Evolutionary conservation across 257 asterid species (phyloP), one percentile per base, ranked within the genome.

Genomic region (Prunella vulgaris): DNA sequence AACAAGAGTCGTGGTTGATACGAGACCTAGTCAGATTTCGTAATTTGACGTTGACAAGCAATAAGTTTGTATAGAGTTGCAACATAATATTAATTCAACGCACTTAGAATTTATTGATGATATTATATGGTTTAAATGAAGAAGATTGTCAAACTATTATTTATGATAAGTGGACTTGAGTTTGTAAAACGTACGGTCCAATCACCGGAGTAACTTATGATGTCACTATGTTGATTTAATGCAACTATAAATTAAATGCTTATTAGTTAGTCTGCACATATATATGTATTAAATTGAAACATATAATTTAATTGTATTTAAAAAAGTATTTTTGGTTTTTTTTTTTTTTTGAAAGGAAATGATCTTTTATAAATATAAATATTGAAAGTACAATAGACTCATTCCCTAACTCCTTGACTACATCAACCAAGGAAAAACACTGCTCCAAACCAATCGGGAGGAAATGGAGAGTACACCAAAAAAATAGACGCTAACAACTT

Each of bases 161-260:
- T 82, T 74, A 76, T 82, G 84, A 82, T 74, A 82, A 79, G 84
- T 74, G 62, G 86, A 76, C 72, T 76, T 42, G 6, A n/a, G 82
- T 66, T 66, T 64, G 21, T 37, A 18, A 66, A 76, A 82, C 25
- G 86, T 82, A 82, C 82, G 84, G 82, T 28, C 17, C 18, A 51
- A 22, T 53, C n/a, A n/a, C n/a, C n/a, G n/a, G n/a, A n/a, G n/a
- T n/a, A n/a, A n/a, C 22, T 37, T 35, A 35, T 70, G 59, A 68
- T 35, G 53, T 33, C n/a, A 32, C 4, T 1, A 22, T 40, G 10
- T 60, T 46, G 13, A 56, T 42, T 17, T 48, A 15, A n/a, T 35
- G 35, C 18, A 46, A 5, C 53, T 9, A 2, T 42, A 46, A 15
- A 12, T 42, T 42, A 42, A 5, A 15, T 46, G 53, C 5, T 10